phyloP scores from a whole-genome alignment of 2,329 filamentous ascomycete genomes.

The Ceratocystis smalleyi region DNA sequence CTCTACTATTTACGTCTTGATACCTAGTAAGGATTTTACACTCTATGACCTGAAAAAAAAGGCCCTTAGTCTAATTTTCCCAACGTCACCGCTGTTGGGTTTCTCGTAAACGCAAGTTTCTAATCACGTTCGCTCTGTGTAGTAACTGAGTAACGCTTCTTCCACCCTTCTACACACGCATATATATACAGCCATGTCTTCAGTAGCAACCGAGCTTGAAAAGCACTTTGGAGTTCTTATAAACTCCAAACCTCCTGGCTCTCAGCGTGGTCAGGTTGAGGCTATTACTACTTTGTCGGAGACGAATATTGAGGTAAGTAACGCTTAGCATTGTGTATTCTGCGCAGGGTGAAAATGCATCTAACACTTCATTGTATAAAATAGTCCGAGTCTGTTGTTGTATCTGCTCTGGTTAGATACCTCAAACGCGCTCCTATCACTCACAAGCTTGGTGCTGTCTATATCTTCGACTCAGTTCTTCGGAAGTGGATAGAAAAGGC shows the following conservation, averaged over 20 bases:
- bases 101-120: neutral
- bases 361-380: neutral
- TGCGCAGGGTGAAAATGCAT: too few species aligned
- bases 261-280: slow-evolving; percentile 82
- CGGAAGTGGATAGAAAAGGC: slow-evolving; percentile 97
- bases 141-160: neutral
- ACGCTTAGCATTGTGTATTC: neutral
- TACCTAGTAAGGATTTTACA: neutral
- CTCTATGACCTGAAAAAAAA: neutral
- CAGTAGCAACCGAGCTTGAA: slow-evolving; percentile 82
- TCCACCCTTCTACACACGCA: neutral
- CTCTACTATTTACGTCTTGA: neutral
- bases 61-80: neutral
- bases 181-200: slow-evolving; percentile 42
- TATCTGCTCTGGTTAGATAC: slow-evolving; percentile 48
- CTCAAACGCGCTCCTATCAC: slow-evolving; percentile 89
- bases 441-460: slow-evolving; percentile 96
- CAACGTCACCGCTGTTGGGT: neutral
- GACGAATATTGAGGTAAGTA: slow-evolving; percentile 68
- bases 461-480: slow-evolving; percentile 99
- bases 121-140: slow-evolving; percentile 1
- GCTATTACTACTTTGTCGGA: slow-evolving; percentile 78
- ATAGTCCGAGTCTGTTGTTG: slow-evolving; percentile 83
- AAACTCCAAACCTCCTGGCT: slow-evolving; percentile 77
- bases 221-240: slow-evolving; percentile 83